A percentile compares a stretch with the other conserved stretches of the same genome.
These are phyloP conservation scores for Quercus wislizeni DNA, from an alignment of 306 rosid genomes.

Conservation along the genomic window DNA sequence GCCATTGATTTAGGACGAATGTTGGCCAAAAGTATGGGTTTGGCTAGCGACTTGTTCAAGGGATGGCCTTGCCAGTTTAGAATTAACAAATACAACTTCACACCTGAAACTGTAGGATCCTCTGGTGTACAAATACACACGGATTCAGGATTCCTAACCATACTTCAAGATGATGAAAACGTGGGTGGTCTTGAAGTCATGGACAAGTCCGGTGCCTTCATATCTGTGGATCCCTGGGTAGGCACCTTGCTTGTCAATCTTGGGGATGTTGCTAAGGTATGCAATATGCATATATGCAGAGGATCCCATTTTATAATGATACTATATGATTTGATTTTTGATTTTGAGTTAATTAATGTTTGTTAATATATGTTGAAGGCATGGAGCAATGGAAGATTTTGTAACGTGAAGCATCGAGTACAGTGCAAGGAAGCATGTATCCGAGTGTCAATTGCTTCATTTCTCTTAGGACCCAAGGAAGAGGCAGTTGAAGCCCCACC, in stretches of 20 bases:
- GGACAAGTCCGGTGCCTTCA: slow-evolving; percentile 33
- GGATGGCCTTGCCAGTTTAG: slow-evolving; percentile 54
- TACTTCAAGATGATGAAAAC: slow-evolving; percentile 66
- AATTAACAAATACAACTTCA: slow-evolving; percentile 60
- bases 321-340: background rate
- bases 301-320: background rate
- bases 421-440: slow-evolving; percentile 45
- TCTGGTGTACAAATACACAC: slow-evolving; percentile 49
- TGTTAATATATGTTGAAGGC: background rate
- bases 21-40: slow-evolving; percentile 43
- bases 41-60: slow-evolving; percentile 24
- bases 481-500: slow-evolving; percentile 42
- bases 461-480: slow-evolving; percentile 47
- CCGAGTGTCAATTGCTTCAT: slow-evolving; percentile 45
- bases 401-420: slow-evolving; percentile 52
- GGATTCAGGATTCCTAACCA: slow-evolving; percentile 52
- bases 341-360: background rate
- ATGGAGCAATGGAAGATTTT: slow-evolving; percentile 71
- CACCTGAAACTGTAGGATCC: slow-evolving; percentile 44
- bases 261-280: slow-evolving; percentile 54
- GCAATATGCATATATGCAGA: background rate
- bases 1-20: slow-evolving; percentile 34
- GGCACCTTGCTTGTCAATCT: slow-evolving; percentile 50
- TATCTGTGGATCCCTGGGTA: slow-evolving; percentile 39
- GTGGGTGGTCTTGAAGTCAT: slow-evolving; percentile 65